These are phyloP conservation scores for Musa acuminata DNA, from an alignment of 176 grass and related monocot species.

Conservation along the genomic window DNA sequence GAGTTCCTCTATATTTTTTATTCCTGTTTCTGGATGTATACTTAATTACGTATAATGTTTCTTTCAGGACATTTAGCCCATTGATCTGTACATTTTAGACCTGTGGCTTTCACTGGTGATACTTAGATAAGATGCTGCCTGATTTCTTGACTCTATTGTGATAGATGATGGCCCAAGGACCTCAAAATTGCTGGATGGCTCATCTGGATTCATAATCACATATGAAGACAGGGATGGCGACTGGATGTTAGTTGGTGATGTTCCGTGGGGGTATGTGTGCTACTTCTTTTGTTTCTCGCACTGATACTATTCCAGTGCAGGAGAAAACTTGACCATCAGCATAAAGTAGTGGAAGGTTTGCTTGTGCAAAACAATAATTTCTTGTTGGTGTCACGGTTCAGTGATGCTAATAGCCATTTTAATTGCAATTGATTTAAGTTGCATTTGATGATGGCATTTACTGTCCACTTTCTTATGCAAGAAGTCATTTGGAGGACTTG, in stretches of 20 bases:
- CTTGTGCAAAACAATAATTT: not conserved
- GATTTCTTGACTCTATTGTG: not conserved
- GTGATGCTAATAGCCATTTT: not conserved
- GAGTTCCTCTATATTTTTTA: not conserved
- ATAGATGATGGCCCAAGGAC: not conserved
- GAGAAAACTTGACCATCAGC: not conserved
- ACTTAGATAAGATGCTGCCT: not conserved
- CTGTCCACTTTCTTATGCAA: not conserved
- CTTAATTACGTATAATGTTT: not conserved
- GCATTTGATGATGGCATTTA: not conserved
- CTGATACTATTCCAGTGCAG: not conserved
- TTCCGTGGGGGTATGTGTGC: slow-evolving; percentile 4
- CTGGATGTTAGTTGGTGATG: slow-evolving; percentile 13
- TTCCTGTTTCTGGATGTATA: not conserved
- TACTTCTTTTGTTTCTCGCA: not conserved
- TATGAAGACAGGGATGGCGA: slow-evolving; percentile 11
- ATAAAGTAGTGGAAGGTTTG: not conserved
- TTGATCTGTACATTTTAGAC: not conserved
- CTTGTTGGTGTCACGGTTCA: not conserved
- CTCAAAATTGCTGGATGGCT: slow-evolving; percentile 7
- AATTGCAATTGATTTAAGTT: not conserved
- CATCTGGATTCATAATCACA: not conserved
- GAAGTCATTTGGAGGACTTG: not conserved
- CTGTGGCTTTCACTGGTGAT: not conserved
- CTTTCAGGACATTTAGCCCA: not conserved